These are phyloP conservation scores for Stereum hirsutum DNA, from an alignment of 1,284 basidiomycete species.

Conservation along the genomic window DNA sequence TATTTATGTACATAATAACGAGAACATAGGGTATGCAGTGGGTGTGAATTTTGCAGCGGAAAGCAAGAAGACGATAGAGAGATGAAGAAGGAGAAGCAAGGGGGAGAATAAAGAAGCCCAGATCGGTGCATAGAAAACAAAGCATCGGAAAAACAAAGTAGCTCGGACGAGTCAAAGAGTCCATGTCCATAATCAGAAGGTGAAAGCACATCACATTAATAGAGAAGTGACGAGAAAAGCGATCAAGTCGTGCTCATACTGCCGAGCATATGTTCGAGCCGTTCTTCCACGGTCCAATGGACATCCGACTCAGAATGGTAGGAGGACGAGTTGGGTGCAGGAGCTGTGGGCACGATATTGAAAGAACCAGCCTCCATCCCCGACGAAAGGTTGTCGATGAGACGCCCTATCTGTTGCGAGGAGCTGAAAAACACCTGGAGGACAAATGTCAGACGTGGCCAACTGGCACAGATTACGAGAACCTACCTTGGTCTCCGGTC, in stretches of 20 bases:
- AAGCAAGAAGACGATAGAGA: neutral
- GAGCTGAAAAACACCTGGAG: conserved; percentile 72
- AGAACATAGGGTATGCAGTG: neutral
- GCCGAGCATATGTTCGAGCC: conserved; percentile 65
- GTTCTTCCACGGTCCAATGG: conserved; percentile 67
- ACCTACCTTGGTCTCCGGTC: conserved; percentile 73
- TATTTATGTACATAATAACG: neutral
- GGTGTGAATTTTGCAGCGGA: neutral
- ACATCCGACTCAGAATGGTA: conserved; percentile 50
- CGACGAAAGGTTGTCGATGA: conserved; percentile 72
- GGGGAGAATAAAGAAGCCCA: neutral
- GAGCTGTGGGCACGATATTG: conserved; percentile 44
- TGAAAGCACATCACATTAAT: conserved; percentile 1
- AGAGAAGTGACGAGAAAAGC: neutral
- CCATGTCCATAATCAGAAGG: conserved; percentile 3
- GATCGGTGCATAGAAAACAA: neutral
- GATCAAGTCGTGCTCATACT: conserved; percentile 31
- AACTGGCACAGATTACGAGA: too few species aligned
- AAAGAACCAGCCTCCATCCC: conserved; percentile 74
- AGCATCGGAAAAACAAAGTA: conserved; percentile 9
- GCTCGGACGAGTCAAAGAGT: conserved; percentile 5
- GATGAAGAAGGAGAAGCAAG: neutral
- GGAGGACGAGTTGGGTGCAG: conserved; percentile 47
- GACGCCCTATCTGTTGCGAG: conserved; percentile 65
- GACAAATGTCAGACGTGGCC: neutral